Evolutionary conservation across 2,329 filamentous ascomycete species (phyloP).

Genomic region (Hypoxylon rubiginosum): DNA sequence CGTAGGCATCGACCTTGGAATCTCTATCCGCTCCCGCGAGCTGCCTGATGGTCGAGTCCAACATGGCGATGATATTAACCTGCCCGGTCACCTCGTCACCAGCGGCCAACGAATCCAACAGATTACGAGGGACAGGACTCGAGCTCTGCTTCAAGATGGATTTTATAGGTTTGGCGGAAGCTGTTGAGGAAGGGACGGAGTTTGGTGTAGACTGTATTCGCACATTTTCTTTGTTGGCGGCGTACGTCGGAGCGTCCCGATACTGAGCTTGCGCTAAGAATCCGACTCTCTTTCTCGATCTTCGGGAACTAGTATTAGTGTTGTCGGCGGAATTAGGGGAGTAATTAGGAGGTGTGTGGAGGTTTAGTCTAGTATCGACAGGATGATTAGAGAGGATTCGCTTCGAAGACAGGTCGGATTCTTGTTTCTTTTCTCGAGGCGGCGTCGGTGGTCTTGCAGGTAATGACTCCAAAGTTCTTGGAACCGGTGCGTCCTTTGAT

Average conservation of each 20-base stretch:
- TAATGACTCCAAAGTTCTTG: slow-evolving; percentile 65
- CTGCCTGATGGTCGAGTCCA: slow-evolving; percentile 87
- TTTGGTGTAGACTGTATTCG: slow-evolving; percentile 57
- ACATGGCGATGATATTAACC: slow-evolving; percentile 79
- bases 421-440: slow-evolving; percentile 67
- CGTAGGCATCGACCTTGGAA: slow-evolving; percentile 87
- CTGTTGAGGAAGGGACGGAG: slow-evolving; percentile 57
- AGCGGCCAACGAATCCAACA: slow-evolving; percentile 59
- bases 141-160: slow-evolving; percentile 83
- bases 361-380: slow-evolving; percentile 56
- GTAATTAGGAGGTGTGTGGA: slow-evolving; percentile 68
- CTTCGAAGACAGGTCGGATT: slow-evolving; percentile 54
- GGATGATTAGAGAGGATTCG: slow-evolving; percentile 54
- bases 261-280: slow-evolving; percentile 71
- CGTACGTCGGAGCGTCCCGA: slow-evolving; percentile 65
- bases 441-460: slow-evolving; percentile 75
- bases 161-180: slow-evolving; percentile 64
- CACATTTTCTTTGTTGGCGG: slow-evolving; percentile 54
- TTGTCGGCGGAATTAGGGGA: slow-evolving; percentile 60
- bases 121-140: slow-evolving; percentile 57
- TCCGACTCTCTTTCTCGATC: slow-evolving; percentile 67
- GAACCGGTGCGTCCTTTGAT: slow-evolving; percentile 53
- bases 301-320: slow-evolving; percentile 60
- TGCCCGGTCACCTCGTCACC: slow-evolving; percentile 54
- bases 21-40: slow-evolving; percentile 80